These are phyloP conservation scores for Cnidoscolus chayamansa DNA, from an alignment of 441 rosid genomes.

Conservation along the genomic window DNA sequence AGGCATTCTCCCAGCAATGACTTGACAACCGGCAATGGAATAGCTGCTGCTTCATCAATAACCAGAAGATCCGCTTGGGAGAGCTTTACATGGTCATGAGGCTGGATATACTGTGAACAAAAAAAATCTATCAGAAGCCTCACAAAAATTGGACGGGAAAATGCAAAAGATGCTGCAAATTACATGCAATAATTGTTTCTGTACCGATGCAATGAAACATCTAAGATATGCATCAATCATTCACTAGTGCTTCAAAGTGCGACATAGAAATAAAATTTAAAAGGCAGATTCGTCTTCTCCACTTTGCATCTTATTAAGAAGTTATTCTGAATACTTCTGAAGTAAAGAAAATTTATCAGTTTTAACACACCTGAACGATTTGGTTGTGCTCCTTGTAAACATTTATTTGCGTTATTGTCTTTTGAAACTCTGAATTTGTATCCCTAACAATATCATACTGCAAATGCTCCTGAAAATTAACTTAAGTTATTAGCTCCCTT, in stretches of 20 bases:
- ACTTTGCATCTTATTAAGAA: background rate
- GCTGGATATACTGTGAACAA: background rate
- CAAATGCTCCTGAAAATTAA: constrained; percentile 7
- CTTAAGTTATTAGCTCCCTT: background rate
- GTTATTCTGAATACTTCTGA: background rate
- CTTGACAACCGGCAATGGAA: background rate
- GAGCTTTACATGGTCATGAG: background rate
- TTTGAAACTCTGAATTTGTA: background rate
- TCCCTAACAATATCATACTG: background rate
- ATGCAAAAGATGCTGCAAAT: background rate
- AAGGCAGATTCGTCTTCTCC: too few species aligned
- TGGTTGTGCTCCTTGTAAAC: background rate
- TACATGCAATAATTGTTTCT: background rate
- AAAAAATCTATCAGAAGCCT: background rate
- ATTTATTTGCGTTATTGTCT: constrained; percentile 1
- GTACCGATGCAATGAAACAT: too few species aligned
- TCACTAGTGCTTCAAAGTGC: too few species aligned
- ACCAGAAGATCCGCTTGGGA: background rate
- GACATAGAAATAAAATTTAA: too few species aligned
- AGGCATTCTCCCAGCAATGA: background rate
- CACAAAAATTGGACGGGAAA: background rate
- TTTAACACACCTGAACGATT: background rate
- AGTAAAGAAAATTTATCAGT: background rate
- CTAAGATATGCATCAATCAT: too few species aligned
- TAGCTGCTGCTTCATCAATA: constrained; percentile 5